Percentiles rank a stretch among this genome's conserved stretches.
Conservation (phyloP, 495 filamentous ascomycete genomes). For the Trichoderma gamsii region DNA sequence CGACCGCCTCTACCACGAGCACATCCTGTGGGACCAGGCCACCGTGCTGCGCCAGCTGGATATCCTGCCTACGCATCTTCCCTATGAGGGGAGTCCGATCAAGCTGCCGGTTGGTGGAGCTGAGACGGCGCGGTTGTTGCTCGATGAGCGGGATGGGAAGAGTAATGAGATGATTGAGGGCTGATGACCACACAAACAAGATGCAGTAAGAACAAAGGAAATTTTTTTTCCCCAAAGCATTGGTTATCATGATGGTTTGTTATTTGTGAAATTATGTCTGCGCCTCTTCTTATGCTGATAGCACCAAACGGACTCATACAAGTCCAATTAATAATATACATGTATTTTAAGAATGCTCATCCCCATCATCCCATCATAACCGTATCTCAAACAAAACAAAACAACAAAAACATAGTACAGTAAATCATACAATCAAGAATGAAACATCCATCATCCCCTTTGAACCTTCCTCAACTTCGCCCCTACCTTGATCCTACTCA, state of each 20-base stretch:
- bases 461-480: background rate
- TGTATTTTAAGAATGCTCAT: background rate
- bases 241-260: background rate
- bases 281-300: no score
- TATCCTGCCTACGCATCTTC: conserved; percentile 55
- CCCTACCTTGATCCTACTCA: background rate
- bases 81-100: conserved; percentile 29
- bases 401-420: background rate
- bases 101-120: background rate
- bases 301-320: no score
- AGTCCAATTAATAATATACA: no score
- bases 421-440: background rate
- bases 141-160: conserved; percentile 3
- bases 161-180: background rate
- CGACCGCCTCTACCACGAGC: conserved; percentile 71
- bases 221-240: no score
- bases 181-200: background rate
- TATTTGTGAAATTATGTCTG: background rate
- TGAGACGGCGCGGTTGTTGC: background rate
- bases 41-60: conserved; percentile 72
- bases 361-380: background rate
- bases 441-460: background rate
- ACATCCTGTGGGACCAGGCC: conserved; percentile 86
- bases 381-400: background rate
- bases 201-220: no score